A percentile compares a stretch with the other conserved stretches of the same genome.
These are phyloP conservation scores for Fraxinus americana DNA, from an alignment of 257 asterid genomes.

Conservation along the genomic window DNA sequence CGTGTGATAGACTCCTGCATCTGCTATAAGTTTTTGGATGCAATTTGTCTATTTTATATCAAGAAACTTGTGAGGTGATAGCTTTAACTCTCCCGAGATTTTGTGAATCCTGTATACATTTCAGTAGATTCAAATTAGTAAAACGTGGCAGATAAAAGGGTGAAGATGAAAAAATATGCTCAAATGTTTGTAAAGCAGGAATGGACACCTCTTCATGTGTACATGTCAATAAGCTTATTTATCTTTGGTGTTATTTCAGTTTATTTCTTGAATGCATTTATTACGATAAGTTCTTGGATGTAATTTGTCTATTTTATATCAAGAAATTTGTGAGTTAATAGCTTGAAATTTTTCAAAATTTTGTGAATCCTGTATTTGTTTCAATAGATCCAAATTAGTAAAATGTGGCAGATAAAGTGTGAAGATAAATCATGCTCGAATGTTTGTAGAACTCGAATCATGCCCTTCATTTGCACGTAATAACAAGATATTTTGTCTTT, in stretches of 20 bases:
- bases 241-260: neutral
- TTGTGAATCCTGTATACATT: neutral
- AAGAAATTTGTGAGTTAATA: neutral
- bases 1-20: neutral
- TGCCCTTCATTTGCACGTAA: neutral
- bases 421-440: neutral
- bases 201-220: neutral
- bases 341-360: neutral
- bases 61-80: neutral
- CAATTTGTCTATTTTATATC: neutral
- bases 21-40: neutral
- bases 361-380: neutral
- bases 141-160: neutral
- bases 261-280: no score
- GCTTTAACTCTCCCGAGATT: neutral
- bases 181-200: neutral
- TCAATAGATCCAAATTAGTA: neutral
- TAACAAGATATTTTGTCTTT: neutral
- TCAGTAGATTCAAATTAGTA: neutral
- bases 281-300: neutral
- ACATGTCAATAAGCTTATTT: neutral
- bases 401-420: neutral
- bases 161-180: neutral
- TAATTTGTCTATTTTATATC: neutral
- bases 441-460: neutral